Evolutionary conservation across 805 yeast species (phyloP), one percentile per base, ranked within the genome.

Genomic region (Sugiyamaella americana): DNA sequence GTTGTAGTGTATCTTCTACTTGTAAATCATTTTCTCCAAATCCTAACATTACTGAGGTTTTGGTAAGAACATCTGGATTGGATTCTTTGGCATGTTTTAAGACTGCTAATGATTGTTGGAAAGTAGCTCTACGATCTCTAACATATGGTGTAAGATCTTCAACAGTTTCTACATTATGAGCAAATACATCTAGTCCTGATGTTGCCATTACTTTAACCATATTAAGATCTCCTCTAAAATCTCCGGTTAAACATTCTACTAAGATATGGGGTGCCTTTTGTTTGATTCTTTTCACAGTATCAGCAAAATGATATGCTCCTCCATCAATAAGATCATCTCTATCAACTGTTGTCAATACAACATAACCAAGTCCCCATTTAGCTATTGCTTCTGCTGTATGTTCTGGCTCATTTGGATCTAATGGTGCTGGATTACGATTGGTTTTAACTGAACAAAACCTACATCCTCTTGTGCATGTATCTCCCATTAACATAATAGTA

Each of bases 401-500:
- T 61, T 87, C 96, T 1, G 99, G 99, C 66, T 93, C 99, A 73
- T 75, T 80, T 18, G 97, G 96, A 68, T 93, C 99, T 5, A 95
- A 83, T 6, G 88, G 79, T 1, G 82, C 80, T 1, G 99, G 99
- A 1, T 69, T 69, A 59, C 98, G 76, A 63, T 81, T 82, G 1
- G 99, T 93, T 66, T 93, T 93, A 40, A 93, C 98, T 1, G 96
- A 86, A 65, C 99, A 93, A 68, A 93, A 93, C 53, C 99, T 75
- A 64, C 99, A 93, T n/a, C 99, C 99, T 68, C 99, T 76, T 1
- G 99, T 93, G 68, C 99, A 93, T 0, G 98, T 93, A 59, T 93
- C 99, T 51, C 99, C 99, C 76, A 93, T 75, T 49, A 93, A 72
- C 99, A 93, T 93, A 57, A 93, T 93, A 1, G 99, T 93, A 4